Evolutionary conservation across 2,329 filamentous ascomycete species (phyloP).

Genomic region (Diaporthe sp.): DNA sequence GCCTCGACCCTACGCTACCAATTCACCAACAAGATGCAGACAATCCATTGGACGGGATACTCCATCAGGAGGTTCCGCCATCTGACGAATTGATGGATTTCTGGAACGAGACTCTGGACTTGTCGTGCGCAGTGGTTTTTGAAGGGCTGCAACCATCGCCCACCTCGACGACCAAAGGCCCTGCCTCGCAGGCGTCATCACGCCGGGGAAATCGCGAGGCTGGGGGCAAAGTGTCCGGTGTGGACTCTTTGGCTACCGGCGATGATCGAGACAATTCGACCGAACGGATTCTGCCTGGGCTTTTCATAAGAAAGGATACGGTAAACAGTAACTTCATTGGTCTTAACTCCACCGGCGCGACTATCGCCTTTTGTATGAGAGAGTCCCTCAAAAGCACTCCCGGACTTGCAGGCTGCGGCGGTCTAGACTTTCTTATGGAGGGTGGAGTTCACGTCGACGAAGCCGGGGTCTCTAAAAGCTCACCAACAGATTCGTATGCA

Average conservation of each 20-base stretch:
- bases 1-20: background rate
- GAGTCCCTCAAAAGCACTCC: background rate
- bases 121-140: background rate
- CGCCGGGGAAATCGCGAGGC: background rate
- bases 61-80: background rate
- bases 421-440: background rate
- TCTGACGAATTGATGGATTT: slow-evolving; percentile 2
- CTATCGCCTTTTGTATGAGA: background rate
- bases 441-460: background rate
- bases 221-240: background rate
- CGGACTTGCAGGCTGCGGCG: background rate
- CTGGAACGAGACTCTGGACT: slow-evolving; percentile 1
- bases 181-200: background rate
- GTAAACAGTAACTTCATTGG: slow-evolving; percentile 17
- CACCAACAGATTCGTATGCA: background rate
- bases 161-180: background rate
- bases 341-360: background rate
- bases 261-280: background rate
- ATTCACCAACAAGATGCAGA: background rate
- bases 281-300: background rate
- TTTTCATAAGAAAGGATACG: background rate
- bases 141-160: background rate
- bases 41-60: background rate
- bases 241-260: background rate
- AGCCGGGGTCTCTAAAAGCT: background rate